Evolutionary conservation across 2,329 filamentous ascomycete species (phyloP), one percentile per base, ranked within the genome.

Genomic region (Incumbomyces lentus): DNA sequence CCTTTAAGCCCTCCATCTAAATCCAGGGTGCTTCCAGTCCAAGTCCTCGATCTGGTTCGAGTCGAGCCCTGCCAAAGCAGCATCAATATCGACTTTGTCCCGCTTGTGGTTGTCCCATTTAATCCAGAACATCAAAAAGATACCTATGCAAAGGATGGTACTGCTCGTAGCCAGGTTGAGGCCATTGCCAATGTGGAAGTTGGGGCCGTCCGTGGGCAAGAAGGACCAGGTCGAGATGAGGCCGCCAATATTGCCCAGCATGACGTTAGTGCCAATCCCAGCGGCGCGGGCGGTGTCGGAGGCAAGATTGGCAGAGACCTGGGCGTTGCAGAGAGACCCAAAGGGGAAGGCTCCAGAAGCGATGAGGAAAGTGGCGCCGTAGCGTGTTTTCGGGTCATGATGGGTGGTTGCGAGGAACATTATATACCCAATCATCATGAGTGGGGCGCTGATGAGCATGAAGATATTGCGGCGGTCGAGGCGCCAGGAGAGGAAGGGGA

Each of bases 171-270:
- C 82, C 36, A 85, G 57, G 58, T 86, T 86, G 31, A 86, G 60
- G 0, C 82, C 82, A 57, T 86, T 86, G 1, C 82, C 82, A 47
- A 85, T 84, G 50, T 69, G 78, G 56, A 79, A 87, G 48, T 85
- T 63, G 0, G 82, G 82, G 0, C 56, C 75, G 57, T 86, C 82
- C 54, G 66, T 75, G 0, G 74, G 72, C 13, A 84, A 56, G 62
- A 81, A 84, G 1, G 69, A 72, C 79, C 80, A 84, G 0, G 78
- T 81, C 1, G 76, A 73, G 48, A 83, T 72, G 30, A 86, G 60
- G 0, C 82, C 83, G 2, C 83, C 83, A n/a, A 86, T 59, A 46
- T 85, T 86, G 22, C 82, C 83, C 18, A 84, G 66, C 81, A 86
- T 85, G 57, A 86, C 78, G 44, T 78, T 79, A 0, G 74, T 75